A percentile compares a stretch with the other conserved stretches of the same genome.
phyloP scores from a whole-genome alignment of 345 rosid species.

The Cardiospermum halicacabum region DNA sequence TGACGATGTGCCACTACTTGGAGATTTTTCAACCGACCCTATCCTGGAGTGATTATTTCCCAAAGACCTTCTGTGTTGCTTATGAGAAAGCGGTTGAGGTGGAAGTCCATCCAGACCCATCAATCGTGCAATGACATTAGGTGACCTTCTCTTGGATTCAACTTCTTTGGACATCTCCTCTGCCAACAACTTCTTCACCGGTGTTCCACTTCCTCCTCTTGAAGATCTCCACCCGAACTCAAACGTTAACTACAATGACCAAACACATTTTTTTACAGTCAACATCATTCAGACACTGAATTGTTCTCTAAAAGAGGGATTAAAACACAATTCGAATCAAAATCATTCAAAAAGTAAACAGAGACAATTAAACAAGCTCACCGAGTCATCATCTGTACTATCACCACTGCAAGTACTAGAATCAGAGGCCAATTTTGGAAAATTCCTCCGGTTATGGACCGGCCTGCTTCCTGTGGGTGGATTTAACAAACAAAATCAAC shows the following conservation, averaged over 20 bases:
- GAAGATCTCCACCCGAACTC: slow-evolving; percentile 38
- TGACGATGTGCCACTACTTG: slow-evolving; percentile 36
- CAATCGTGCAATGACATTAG: slow-evolving; percentile 77
- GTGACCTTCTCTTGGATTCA: slow-evolving; percentile 66
- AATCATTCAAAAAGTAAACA: slow-evolving; percentile 1
- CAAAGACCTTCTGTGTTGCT: slow-evolving; percentile 33
- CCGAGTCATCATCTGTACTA: slow-evolving; percentile 47
- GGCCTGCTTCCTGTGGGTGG: slow-evolving; percentile 59
- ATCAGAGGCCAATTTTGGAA: slow-evolving; percentile 46
- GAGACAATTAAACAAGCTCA: slow-evolving; percentile 30
- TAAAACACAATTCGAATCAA: slow-evolving; percentile 3
- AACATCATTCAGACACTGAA: background rate
- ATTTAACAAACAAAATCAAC: slow-evolving; percentile 17
- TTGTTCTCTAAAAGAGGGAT: background rate
- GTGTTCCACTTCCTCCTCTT: slow-evolving; percentile 38
- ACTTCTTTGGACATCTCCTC: slow-evolving; percentile 79
- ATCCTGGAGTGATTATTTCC: slow-evolving; percentile 30
- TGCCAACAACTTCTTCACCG: slow-evolving; percentile 68
- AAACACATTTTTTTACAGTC: slow-evolving; percentile 18
- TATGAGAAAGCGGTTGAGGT: slow-evolving; percentile 42
- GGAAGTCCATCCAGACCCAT: slow-evolving; percentile 97
- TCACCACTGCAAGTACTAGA: slow-evolving; percentile 39
- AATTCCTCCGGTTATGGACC: slow-evolving; percentile 32
- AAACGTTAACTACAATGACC: slow-evolving; percentile 39
- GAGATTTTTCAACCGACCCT: slow-evolving; percentile 25